Evolutionary conservation across 1,284 basidiomycete genomes (phyloP), one percentile per base, ranked within the genome.

Genomic region (Pseudomicrostroma phylloplanum): DNA sequence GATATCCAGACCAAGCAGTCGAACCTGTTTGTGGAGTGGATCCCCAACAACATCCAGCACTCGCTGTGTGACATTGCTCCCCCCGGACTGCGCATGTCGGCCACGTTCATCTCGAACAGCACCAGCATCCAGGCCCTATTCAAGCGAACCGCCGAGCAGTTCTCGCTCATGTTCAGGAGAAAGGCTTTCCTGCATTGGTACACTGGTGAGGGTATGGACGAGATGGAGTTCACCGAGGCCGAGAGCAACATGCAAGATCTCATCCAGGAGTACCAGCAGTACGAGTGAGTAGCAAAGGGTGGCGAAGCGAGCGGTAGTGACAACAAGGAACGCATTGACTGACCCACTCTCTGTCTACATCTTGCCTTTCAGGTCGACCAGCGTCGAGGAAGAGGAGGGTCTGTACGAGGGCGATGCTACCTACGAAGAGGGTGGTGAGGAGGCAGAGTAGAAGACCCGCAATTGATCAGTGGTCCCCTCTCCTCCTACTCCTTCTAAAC

Each of bases 231-330:
- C 70, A 77, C 77, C 54, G 79, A 80, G 70, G 81, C 79, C 56
- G 76, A 79, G 67, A 74, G 72, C 26, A 78, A 76, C 66, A 66
- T 79, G 65, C 66, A 73, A 54, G 79, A 80, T 66, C 65, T 80
- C 63, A 77, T 80, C 55, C 66, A 79, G 77, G 89, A 81, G 55
- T 61, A 80, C 67, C 75, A 79, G 69, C 76, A 78, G 67, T 75
- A 75, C 66, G 68, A 75, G 67, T 36, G 30, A 36, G 30, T 36
- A 36, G 30, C 30, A 3, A 67, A 69, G 19, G 72, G 30, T n/a
- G n/a, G n/a, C n/a, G n/a, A 9, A 36, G 30, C 30, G 30, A 3
- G 9, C 30, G 9, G 30, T 3, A 36, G 3, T 3, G 30, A 36
- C 30, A 9, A 9, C 30, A 36, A 36, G 30, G 30, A 36, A 9